These are phyloP conservation scores for Gynandropsis gynandra DNA, from an alignment of 345 rosid species.

Conservation along the genomic window DNA sequence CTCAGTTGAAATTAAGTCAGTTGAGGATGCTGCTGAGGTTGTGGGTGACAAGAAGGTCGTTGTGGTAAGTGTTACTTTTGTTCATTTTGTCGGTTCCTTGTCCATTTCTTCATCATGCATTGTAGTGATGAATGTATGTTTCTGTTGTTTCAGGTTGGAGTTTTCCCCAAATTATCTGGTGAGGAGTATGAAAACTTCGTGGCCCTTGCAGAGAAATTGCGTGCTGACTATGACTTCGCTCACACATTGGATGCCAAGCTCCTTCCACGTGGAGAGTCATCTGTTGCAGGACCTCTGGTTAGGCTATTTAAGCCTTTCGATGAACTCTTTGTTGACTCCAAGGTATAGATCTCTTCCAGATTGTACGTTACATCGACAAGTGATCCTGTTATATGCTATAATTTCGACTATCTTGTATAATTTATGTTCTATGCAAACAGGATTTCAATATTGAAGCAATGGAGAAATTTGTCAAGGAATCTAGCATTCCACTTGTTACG, in stretches of 20 bases:
- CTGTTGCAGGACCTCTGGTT: conserved; percentile 70
- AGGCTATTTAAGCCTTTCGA: conserved; percentile 95
- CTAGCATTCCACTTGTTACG: conserved; percentile 73
- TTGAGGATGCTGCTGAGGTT: conserved; percentile 49
- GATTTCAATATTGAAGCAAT: conserved; percentile 62
- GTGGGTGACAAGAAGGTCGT: conserved; percentile 60
- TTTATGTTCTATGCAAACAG: conserved; percentile 36
- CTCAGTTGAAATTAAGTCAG: conserved; percentile 67
- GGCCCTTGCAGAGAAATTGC: conserved; percentile 66
- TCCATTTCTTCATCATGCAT: not conserved
- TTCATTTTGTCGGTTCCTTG: not conserved
- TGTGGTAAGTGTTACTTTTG: conserved; percentile 42
- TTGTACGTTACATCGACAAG: conserved; percentile 3
- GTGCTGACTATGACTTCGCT: conserved; percentile 81
- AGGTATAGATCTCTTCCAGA: conserved; percentile 38
- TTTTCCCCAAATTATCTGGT: conserved; percentile 79
- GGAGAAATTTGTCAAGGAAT: conserved; percentile 72
- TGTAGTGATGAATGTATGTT: not conserved
- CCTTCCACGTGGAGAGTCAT: conserved; percentile 83
- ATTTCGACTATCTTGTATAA: conserved; percentile 7
- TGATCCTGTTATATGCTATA: conserved; percentile 1
- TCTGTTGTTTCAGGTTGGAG: conserved; percentile 58
- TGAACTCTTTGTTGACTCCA: conserved; percentile 65
- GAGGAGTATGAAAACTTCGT: conserved; percentile 68
- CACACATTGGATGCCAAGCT: conserved; percentile 72